phyloP scores from a whole-genome alignment of 352 stramenopile genomes.

The Globisporangium solare region DNA sequence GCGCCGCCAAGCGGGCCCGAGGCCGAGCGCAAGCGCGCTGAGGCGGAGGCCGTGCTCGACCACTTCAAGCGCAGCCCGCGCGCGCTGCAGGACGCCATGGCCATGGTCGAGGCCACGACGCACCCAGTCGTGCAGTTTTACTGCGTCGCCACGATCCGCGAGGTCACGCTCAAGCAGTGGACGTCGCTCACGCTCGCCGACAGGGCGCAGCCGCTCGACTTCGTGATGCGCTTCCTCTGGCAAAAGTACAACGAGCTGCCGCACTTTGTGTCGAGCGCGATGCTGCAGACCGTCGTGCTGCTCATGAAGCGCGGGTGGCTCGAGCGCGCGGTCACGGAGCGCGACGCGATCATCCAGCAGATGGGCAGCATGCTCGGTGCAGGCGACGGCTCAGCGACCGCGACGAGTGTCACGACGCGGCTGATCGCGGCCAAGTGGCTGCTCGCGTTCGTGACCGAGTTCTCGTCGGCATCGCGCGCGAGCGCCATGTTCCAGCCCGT shows the following conservation, averaged over 20 bases:
- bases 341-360: constrained; percentile 54
- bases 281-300: constrained; percentile 70
- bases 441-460: constrained; percentile 81
- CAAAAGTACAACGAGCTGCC: constrained; percentile 43
- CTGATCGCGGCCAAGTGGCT: constrained; percentile 78
- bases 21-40: constrained; percentile 42
- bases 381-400: background rate
- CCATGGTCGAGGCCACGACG: constrained; percentile 33
- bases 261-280: constrained; percentile 50
- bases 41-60: constrained; percentile 61
- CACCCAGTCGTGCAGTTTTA: constrained; percentile 76
- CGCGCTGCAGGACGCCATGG: constrained; percentile 56
- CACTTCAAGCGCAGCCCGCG: constrained; percentile 81
- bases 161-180: constrained; percentile 73
- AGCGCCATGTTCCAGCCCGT: constrained; percentile 80
- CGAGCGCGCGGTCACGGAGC: constrained; percentile 48
- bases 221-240: constrained; percentile 79
- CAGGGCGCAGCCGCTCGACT: constrained; percentile 53
- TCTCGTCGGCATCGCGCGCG: constrained; percentile 70
- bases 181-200: constrained; percentile 38
- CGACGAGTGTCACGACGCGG: constrained; percentile 27
- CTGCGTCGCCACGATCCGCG: constrained; percentile 68
- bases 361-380: constrained; percentile 62
- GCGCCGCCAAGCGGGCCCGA: constrained; percentile 47
- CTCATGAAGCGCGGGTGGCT: constrained; percentile 83